Evolutionary conservation across 805 yeast species (phyloP).

Genomic region (Yamadazyma takamatsuzukensis): DNA sequence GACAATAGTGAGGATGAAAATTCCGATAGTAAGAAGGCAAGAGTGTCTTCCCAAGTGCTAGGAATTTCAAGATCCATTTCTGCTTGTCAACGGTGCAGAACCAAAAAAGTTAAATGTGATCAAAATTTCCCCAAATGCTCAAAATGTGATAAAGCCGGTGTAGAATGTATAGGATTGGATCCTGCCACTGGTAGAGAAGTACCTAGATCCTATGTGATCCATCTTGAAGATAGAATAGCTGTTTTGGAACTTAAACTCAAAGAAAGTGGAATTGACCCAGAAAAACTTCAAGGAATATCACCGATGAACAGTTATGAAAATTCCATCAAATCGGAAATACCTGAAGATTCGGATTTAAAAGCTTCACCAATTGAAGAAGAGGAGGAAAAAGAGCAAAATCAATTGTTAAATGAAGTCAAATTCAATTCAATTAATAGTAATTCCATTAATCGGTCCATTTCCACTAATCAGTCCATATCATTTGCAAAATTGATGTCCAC

Average conservation of each 20-base stretch:
- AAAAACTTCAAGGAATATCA: background rate
- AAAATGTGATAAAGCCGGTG: slow-evolving; percentile 60
- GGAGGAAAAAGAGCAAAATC: slow-evolving; percentile 6
- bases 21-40: slow-evolving; percentile 1
- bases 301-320: too few species aligned
- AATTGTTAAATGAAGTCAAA: slow-evolving; percentile 9
- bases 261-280: slow-evolving; percentile 39
- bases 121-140: slow-evolving; percentile 64
- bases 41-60: slow-evolving; percentile 10
- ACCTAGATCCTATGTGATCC: slow-evolving; percentile 74
- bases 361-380: too few species aligned
- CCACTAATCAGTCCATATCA: slow-evolving; percentile 38
- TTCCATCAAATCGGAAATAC: too few species aligned
- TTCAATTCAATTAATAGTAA: slow-evolving; percentile 9
- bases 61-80: slow-evolving; percentile 65
- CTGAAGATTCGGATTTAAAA: too few species aligned
- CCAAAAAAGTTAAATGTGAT: slow-evolving; percentile 63
- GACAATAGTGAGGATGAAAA: background rate
- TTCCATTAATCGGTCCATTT: slow-evolving; percentile 24
- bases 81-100: slow-evolving; percentile 81
- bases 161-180: slow-evolving; percentile 78
- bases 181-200: slow-evolving; percentile 86
- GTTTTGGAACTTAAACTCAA: slow-evolving; percentile 51
- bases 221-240: slow-evolving; percentile 62
- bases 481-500: slow-evolving; percentile 77